Percentiles rank a stretch among this genome's conserved stretches.
Evolutionary conservation across 495 filamentous ascomycete species (phyloP).

Genomic region (Talaromyces nanjingensis): DNA sequence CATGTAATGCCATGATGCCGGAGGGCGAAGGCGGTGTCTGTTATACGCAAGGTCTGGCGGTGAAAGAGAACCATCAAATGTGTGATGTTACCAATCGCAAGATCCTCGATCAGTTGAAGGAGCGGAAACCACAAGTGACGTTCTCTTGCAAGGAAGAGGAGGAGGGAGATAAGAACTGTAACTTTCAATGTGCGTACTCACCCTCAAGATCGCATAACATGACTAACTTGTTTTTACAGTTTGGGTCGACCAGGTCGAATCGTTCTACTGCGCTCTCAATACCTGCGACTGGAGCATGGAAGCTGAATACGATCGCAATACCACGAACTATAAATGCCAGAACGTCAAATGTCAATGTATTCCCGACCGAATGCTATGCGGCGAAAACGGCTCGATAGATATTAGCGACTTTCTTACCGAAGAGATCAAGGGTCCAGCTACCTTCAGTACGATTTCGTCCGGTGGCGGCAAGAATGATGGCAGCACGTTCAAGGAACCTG

Average conservation of each 20-base stretch:
- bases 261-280: slow-evolving; percentile 89
- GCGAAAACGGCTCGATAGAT: slow-evolving; percentile 83
- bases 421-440: slow-evolving; percentile 77
- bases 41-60: slow-evolving; percentile 81
- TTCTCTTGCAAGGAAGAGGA: slow-evolving; percentile 78
- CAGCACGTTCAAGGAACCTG: slow-evolving; percentile 81
- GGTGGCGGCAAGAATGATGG: slow-evolving; percentile 49
- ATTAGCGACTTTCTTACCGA: slow-evolving; percentile 79
- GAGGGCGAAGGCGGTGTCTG: slow-evolving; percentile 74
- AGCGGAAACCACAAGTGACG: slow-evolving; percentile 81
- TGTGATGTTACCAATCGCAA: slow-evolving; percentile 94
- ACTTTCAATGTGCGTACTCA: slow-evolving; percentile 76
- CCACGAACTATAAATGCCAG: slow-evolving; percentile 76
- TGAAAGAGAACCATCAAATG: slow-evolving; percentile 94
- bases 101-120: slow-evolving; percentile 79
- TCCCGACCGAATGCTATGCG: slow-evolving; percentile 86
- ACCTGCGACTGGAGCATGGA: slow-evolving; percentile 67
- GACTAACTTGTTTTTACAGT: slow-evolving; percentile 49
- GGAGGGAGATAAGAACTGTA: slow-evolving; percentile 60
- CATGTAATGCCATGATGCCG: slow-evolving; percentile 81
- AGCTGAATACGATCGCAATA: slow-evolving; percentile 64
- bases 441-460: slow-evolving; percentile 64
- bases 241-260: slow-evolving; percentile 90
- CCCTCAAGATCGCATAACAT: not conserved
- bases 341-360: slow-evolving; percentile 83